Evolutionary conservation across 805 yeast species (phyloP), one percentile per base, ranked within the genome.

Genomic region (Saccharomycopsis guyanensis): DNA sequence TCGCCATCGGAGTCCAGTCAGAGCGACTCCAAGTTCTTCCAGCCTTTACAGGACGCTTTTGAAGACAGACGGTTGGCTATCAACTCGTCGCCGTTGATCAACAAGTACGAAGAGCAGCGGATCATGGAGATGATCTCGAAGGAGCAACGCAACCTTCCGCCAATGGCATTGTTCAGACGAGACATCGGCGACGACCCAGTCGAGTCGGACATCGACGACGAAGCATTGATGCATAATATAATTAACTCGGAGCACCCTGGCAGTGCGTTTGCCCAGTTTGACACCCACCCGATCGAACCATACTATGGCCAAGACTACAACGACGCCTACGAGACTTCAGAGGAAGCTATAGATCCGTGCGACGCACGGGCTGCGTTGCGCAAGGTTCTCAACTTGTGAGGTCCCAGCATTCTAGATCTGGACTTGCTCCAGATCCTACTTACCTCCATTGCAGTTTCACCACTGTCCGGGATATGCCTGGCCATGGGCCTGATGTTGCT

Each of bases 341-440:
- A 31, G 22, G 43, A 40, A 19, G 12, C 36, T n/a, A 40, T 40
- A 18, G 53, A 49, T 3, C 38, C 43, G 5, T 43, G 46, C 18
- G 53, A 49, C 37, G 53, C 53, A 12, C 27, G 53, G 23, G 41
- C 37, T 5, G 53, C 53, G 8, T 36, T 49, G 15, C 46, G 46
- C 49, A 42, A 38, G 32, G 44, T 41, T 13, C 4, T 34, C 24
- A 32, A 41, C 24, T 32, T 41, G 27, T 23, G 16, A 27, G 34
- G 31, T 24, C 27, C 18, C n/a, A n/a, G n/a, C n/a, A n/a, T n/a
- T n/a, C n/a, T n/a, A n/a, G n/a, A n/a, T n/a, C n/a, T n/a, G n/a
- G n/a, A n/a, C n/a, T n/a, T n/a, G n/a, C n/a, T n/a, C n/a, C n/a
- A n/a, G n/a, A n/a, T n/a, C n/a, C n/a, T n/a, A n/a, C n/a, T n/a